Evolutionary conservation across 2,329 filamentous ascomycete genomes (phyloP).

Genomic region (Alternaria arborescens): DNA sequence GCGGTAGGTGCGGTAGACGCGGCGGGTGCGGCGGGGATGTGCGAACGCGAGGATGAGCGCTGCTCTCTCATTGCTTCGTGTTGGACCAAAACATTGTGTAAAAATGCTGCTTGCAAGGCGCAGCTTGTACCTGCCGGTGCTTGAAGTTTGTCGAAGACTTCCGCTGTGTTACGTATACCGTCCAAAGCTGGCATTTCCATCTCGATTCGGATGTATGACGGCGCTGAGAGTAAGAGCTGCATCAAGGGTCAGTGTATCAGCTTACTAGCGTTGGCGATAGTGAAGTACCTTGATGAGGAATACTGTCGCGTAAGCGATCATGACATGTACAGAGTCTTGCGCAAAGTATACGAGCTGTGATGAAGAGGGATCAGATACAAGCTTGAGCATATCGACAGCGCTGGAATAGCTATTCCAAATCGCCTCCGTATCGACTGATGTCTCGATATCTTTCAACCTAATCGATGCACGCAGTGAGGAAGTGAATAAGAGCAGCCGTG

Average conservation of each 20-base stretch:
- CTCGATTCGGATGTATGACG: background rate
- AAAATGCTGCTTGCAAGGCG: background rate
- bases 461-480: background rate
- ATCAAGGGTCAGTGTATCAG: background rate
- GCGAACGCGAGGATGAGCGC: background rate
- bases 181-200: background rate
- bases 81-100: background rate
- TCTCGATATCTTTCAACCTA: background rate
- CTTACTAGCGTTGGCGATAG: fast-evolving
- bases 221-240: background rate
- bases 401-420: background rate
- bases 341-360: background rate
- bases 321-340: background rate
- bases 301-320: background rate
- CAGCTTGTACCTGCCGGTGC: background rate
- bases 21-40: background rate
- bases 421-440: background rate
- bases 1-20: background rate
- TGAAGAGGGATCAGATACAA: background rate
- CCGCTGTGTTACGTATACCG: background rate
- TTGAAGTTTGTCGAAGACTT: background rate
- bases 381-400: background rate
- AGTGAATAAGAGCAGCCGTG: background rate
- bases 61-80: background rate
- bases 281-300: background rate